These are phyloP conservation scores for Phytopythium kandeliae DNA, from an alignment of 352 stramenopile species.

Conservation along the genomic window DNA sequence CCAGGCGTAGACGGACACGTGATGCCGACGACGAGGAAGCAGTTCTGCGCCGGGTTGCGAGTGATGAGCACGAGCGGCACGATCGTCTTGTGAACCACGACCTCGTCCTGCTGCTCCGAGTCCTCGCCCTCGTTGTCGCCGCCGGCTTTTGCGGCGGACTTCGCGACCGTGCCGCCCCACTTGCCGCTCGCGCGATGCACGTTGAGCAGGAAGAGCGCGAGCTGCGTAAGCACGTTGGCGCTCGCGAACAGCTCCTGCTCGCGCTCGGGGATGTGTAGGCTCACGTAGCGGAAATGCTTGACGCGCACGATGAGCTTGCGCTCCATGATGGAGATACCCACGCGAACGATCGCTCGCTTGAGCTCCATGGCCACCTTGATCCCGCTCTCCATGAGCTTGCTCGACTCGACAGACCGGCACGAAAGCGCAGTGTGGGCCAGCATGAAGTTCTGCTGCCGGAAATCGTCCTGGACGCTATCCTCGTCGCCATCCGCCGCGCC, in stretches of 20 bases:
- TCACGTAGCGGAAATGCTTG: constrained; percentile 97
- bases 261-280: constrained; percentile 81
- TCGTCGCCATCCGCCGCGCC: constrained; percentile 13
- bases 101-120: constrained; percentile 25
- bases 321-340: constrained; percentile 94
- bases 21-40: constrained; percentile 94
- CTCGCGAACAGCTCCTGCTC: constrained; percentile 91
- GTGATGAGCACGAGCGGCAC: constrained; percentile 77
- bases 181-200: constrained; percentile 94
- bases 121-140: constrained; percentile 16
- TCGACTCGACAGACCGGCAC: constrained; percentile 61
- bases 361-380: constrained; percentile 94
- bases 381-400: constrained; percentile 87
- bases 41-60: constrained; percentile 86
- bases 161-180: constrained; percentile 63
- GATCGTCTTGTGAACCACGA: constrained; percentile 40
- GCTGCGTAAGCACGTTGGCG: constrained; percentile 89
- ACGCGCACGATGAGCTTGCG: constrained; percentile 92
- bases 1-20: constrained; percentile 88
- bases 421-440: constrained; percentile 65
- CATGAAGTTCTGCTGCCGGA: constrained; percentile 80
- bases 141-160: constrained; percentile 25
- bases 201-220: constrained; percentile 94
- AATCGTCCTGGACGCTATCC: constrained; percentile 35
- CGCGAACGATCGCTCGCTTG: constrained; percentile 91